Conservation (phyloP, 2,329 filamentous ascomycete genomes). For the Colletotrichum gigasporum region DNA sequence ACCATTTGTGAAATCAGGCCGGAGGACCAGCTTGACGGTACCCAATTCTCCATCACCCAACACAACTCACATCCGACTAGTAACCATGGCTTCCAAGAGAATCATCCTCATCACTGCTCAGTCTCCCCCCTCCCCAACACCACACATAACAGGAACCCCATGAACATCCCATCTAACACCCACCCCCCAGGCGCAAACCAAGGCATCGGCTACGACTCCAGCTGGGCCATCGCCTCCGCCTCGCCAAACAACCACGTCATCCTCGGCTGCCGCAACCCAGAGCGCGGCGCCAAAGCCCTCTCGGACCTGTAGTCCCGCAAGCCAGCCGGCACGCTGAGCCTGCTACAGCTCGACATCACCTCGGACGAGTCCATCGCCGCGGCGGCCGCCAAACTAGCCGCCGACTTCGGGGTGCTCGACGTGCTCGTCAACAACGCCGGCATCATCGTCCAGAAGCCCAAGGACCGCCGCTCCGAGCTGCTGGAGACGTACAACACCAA, state of each 20-base stretch:
- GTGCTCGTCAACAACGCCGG: conserved; percentile 70
- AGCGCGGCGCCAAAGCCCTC: conserved; percentile 48
- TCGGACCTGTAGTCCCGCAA: conserved; percentile 48
- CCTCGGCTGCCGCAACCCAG: conserved; percentile 45
- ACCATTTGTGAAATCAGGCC: too few relatives aligned
- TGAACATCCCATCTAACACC: background rate
- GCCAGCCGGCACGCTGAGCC: conserved; percentile 64
- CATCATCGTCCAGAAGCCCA: conserved; percentile 59
- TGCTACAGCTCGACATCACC: conserved; percentile 66
- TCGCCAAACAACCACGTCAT: conserved; percentile 50
- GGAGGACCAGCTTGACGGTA: too few relatives aligned
- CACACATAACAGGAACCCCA: background rate
- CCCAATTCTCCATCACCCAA: background rate
- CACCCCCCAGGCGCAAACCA: conserved; percentile 53
- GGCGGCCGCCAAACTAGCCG: conserved; percentile 60
- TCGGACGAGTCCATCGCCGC: conserved; percentile 65
- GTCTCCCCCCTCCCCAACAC: background rate
- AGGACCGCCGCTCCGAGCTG: conserved; percentile 64
- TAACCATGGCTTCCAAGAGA: conserved; percentile 38
- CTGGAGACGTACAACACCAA: conserved; percentile 57
- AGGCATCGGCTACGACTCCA: conserved; percentile 57
- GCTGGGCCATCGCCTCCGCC: conserved; percentile 43
- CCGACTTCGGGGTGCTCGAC: conserved; percentile 60
- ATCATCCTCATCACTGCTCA: conserved; percentile 43
- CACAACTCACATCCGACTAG: background rate